Evolutionary conservation across 257 asterid species (phyloP).

Genomic region (Sherardia arvensis): DNA sequence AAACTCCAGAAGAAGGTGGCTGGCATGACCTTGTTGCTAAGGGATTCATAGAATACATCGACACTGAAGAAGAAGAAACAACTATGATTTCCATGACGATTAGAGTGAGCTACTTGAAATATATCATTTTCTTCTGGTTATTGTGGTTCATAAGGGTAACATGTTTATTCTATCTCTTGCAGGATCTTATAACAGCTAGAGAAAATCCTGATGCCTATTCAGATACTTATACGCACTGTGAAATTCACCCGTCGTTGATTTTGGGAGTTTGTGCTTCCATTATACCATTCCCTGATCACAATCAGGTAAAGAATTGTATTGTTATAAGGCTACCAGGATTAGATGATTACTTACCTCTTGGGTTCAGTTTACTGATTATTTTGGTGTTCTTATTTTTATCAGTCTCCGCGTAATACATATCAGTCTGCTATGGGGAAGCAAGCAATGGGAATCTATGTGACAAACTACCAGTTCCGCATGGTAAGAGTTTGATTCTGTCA

Average conservation of each 20-base stretch:
- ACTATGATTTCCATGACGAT: conserved; percentile 99
- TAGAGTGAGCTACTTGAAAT: conserved; percentile 37
- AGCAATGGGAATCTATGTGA: conserved; percentile 95
- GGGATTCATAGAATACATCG: conserved; percentile 86
- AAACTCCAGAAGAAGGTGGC: conserved; percentile 85
- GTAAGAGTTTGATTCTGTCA: conserved; percentile 31
- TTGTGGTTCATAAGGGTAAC: conserved; percentile 8
- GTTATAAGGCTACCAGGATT: neutral
- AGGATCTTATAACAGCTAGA: conserved; percentile 85
- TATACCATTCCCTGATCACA: conserved; percentile 98
- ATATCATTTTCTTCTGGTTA: neutral
- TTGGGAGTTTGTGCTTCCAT: conserved; percentile 98
- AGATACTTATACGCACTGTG: conserved; percentile 88
- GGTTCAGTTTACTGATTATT: conserved; percentile 9
- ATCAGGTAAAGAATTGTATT: conserved; percentile 49
- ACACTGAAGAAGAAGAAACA: conserved; percentile 96
- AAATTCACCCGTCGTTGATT: conserved; percentile 91
- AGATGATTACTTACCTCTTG: neutral
- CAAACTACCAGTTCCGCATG: conserved; percentile 97
- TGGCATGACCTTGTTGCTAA: conserved; percentile 86
- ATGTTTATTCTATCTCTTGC: conserved; percentile 11
- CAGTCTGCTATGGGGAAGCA: conserved; percentile 99
- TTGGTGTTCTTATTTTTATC: conserved; percentile 24
- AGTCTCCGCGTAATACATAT: conserved; percentile 99
- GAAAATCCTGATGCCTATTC: conserved; percentile 72